Conservation (phyloP, 352 stramenopile genomes). For the Phytophthora multivora region DNA sequence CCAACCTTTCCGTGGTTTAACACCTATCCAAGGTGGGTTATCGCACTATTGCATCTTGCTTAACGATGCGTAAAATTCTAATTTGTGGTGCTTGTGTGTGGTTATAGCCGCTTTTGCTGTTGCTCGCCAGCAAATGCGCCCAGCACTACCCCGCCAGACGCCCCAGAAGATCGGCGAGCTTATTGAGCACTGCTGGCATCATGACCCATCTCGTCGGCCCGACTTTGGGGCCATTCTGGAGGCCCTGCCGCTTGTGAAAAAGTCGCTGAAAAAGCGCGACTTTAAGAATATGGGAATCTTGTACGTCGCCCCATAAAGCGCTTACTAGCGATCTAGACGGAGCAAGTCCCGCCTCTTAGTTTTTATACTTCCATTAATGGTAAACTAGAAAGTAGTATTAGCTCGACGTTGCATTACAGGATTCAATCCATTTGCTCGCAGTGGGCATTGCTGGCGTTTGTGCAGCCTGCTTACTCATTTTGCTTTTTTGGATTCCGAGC, state of each 20-base stretch:
- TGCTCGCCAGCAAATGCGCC: slow-evolving; percentile 83
- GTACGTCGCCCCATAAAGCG: slow-evolving; percentile 28
- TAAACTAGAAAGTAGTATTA: slow-evolving; percentile 48
- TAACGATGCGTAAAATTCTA: neutral
- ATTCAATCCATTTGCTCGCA: neutral
- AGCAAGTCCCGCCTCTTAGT: slow-evolving; percentile 17
- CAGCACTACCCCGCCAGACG: slow-evolving; percentile 83
- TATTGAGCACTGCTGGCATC: slow-evolving; percentile 86
- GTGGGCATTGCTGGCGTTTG: no score
- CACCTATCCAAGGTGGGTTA: slow-evolving; percentile 78
- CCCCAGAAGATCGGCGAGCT: slow-evolving; percentile 82
- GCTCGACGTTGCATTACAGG: slow-evolving; percentile 9
- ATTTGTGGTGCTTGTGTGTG: slow-evolving; percentile 8
- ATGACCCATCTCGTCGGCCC: slow-evolving; percentile 72
- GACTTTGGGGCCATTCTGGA: slow-evolving; percentile 82
- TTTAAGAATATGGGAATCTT: slow-evolving; percentile 86
- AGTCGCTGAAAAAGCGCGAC: slow-evolving; percentile 84
- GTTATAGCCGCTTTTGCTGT: slow-evolving; percentile 79
- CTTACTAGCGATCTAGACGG: slow-evolving; percentile 19
- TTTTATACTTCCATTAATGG: slow-evolving; percentile 28
- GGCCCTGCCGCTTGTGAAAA: slow-evolving; percentile 77
- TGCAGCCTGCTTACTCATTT: no score
- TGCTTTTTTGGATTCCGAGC: no score
- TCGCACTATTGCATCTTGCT: neutral
- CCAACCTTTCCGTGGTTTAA: slow-evolving; percentile 84